Conservation (phyloP, 306 rosid genomes). For the Prosopis cineraria region DNA sequence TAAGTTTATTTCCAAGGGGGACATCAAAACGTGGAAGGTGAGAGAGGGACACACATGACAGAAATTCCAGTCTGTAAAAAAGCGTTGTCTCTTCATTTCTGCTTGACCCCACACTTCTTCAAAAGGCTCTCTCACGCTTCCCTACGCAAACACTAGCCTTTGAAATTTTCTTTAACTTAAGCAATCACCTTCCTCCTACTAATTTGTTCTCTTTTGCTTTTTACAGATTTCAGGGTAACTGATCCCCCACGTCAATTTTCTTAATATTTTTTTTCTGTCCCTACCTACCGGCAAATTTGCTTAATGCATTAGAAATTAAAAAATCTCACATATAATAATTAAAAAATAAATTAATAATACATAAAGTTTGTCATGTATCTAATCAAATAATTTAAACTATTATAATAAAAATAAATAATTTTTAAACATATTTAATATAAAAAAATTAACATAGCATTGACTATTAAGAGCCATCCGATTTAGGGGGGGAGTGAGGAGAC, state of each 20-base stretch:
- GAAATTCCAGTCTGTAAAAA: neutral
- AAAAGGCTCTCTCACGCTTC: neutral
- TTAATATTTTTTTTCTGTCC: neutral
- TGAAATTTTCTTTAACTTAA: neutral
- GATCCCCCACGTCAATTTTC: neutral
- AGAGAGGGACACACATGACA: neutral
- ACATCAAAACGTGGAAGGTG: neutral
- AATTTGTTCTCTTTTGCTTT: conserved; percentile 10
- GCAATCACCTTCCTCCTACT: neutral
- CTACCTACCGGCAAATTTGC: neutral
- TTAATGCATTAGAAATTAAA: no score
- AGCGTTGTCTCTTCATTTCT: neutral
- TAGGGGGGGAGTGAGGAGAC: no score
- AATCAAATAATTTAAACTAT: no score
- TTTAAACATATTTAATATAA: no score
- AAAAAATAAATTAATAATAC: no score
- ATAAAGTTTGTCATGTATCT: no score
- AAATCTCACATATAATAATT: no score
- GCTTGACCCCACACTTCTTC: neutral
- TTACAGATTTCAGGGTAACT: neutral
- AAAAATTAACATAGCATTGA: no score
- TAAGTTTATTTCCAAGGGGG: no score
- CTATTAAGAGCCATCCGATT: no score
- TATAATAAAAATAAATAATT: no score
- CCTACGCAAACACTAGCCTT: neutral